Base-by-base conservation (phyloP, 495 filamentous ascomycete species). In the Daldinia bambusicola region DNA sequence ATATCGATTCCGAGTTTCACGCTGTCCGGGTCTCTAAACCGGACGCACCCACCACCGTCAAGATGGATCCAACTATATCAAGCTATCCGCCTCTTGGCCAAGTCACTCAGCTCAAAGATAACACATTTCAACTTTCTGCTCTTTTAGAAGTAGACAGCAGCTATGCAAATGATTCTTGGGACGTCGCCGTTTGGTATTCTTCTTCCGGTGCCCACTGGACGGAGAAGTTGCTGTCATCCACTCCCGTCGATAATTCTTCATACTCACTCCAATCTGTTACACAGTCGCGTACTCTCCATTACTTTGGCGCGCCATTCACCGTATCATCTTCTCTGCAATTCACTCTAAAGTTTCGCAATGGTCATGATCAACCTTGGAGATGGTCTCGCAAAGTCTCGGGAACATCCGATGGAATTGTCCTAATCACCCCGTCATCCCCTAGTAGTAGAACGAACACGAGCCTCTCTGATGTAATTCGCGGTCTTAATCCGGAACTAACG, bases 111-210 rank as follows among this genome's bases (percentile, higher is more conserved):
- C 68, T 91, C 18, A 79, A 79, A n/a, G 74, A 81, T 43, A 63
- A 69, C 7, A 71, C 87, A 80, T 81, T 91, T 12, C 74, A 74
- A 2, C 91, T 95, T 66, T 89, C 86, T 14, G 91, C 92, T 14
- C 78, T 93, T n/a, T 80, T 97, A 32, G 91, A 93, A 65, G 86
- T 88, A 22, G 88, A 85, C 50, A 83, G 75, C 37, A 81, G 79
- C 55, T 83, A 87, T 36, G 82, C 82, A 1, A 74, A 86, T 6
- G 84, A 90, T 68, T 64, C 79, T 41, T 96, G 91, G 91, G 85
- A 95, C 74, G 85, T 91, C 6, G 84, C 89, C 36, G 80, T 97
- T 1, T 97, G 93, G 93, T 88, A 94, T 72, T 91, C 91, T 30
- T 84, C 87, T 55, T 67, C 69, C 16, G 78, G 77, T 16, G 66